Percentiles rank a stretch among this genome's conserved stretches.
These are phyloP conservation scores for Pseudogymnoascus sp. DNA, from an alignment of 2,329 filamentous ascomycete genomes.

Conservation along the genomic window DNA sequence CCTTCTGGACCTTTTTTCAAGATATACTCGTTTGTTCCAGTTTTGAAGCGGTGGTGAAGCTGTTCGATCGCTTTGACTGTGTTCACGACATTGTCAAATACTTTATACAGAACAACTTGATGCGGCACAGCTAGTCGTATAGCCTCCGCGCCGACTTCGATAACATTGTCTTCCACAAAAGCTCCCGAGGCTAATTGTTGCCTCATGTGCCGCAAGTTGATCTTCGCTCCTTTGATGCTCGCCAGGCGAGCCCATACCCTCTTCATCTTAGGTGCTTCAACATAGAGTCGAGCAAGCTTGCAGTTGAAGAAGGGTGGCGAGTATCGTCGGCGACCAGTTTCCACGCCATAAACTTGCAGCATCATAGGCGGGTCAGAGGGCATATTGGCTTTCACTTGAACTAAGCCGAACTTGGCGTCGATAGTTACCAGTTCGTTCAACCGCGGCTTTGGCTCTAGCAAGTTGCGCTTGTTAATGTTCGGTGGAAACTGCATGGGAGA, in stretches of 20 bases:
- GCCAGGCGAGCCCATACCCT: constrained; percentile 80
- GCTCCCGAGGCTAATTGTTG: constrained; percentile 55
- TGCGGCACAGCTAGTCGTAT: constrained; percentile 85
- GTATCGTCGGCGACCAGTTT: constrained; percentile 81
- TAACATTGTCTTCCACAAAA: constrained; percentile 65
- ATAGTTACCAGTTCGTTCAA: constrained; percentile 64
- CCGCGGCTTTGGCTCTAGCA: neutral
- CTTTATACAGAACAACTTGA: constrained; percentile 78
- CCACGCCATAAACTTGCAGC: constrained; percentile 77
- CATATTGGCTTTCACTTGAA: constrained; percentile 85
- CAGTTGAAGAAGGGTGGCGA: constrained; percentile 72
- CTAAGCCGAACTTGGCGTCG: constrained; percentile 71
- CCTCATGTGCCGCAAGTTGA: constrained; percentile 73
- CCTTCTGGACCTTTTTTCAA: constrained; percentile 77
- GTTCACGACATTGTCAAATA: constrained; percentile 92
- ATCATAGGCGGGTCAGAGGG: constrained; percentile 86
- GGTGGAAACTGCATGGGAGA: constrained; percentile 23
- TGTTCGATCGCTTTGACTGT: constrained; percentile 81
- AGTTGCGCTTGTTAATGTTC: constrained; percentile 18
- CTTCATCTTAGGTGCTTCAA: constrained; percentile 75
- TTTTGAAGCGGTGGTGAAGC: constrained; percentile 86
- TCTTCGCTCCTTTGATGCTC: constrained; percentile 70
- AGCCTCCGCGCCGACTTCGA: constrained; percentile 79
- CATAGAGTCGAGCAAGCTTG: constrained; percentile 76
- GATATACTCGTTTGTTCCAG: constrained; percentile 80